These are phyloP conservation scores for Kwoniella europaea DNA, from an alignment of 768 basidiomycete genomes.

Conservation along the genomic window DNA sequence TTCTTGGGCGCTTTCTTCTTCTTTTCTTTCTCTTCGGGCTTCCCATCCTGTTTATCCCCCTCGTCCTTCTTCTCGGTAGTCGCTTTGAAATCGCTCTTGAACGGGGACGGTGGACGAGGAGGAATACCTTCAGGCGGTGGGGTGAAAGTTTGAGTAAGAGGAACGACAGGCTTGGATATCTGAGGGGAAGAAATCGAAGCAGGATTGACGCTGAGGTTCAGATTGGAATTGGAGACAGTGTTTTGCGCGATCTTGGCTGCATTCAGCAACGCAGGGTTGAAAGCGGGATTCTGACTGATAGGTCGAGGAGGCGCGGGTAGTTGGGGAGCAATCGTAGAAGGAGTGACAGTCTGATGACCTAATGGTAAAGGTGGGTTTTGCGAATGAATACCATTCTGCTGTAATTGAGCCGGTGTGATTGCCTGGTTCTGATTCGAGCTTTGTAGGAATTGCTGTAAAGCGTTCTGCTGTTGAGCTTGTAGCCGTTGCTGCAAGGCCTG, in stretches of 20 bases:
- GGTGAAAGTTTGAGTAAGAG: slow-evolving; percentile 25
- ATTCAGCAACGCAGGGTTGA: slow-evolving; percentile 20
- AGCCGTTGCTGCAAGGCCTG: slow-evolving; percentile 9
- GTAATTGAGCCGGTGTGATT: slow-evolving; percentile 11
- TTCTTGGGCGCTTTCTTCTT: slow-evolving; percentile 2
- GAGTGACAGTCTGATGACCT: background rate
- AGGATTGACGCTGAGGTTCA: background rate
- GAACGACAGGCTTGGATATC: slow-evolving; percentile 15
- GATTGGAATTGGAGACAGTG: background rate
- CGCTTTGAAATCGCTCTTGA: slow-evolving; percentile 6
- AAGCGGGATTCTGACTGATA: slow-evolving; percentile 11
- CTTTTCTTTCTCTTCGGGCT: slow-evolving; percentile 7
- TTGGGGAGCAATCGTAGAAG: background rate
- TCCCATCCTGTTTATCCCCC: slow-evolving; percentile 13
- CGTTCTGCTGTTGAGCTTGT: slow-evolving; percentile 17
- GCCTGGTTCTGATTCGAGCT: slow-evolving; percentile 8
- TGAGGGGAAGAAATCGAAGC: slow-evolving; percentile 4
- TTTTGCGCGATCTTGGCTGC: slow-evolving; percentile 1
- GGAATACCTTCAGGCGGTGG: slow-evolving; percentile 19
- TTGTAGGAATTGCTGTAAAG: slow-evolving; percentile 21
- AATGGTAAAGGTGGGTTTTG: slow-evolving; percentile 5
- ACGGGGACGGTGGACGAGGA: slow-evolving; percentile 2
- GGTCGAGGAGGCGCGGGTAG: background rate
- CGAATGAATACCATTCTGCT: background rate
- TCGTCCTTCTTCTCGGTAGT: background rate